Conservation (phyloP, 768 basidiomycete genomes). For the Pulveroboletus sp. region DNA sequence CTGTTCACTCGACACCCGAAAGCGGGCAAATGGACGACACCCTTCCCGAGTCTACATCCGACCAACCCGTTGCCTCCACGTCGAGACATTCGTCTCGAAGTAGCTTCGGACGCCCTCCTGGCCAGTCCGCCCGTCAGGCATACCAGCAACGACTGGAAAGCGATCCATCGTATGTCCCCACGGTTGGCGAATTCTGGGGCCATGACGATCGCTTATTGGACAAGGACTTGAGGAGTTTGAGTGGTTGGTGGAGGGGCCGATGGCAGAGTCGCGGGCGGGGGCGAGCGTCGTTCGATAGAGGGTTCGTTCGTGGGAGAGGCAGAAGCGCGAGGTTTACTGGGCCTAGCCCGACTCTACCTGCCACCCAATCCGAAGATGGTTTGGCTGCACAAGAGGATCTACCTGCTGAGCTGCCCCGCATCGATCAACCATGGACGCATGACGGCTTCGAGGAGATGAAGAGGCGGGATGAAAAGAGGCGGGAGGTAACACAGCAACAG, state of each 20-base stretch:
- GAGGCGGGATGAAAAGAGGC: conserved; percentile 58
- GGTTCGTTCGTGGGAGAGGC: conserved; percentile 55
- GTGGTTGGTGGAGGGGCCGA: conserved; percentile 83
- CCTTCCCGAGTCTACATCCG: conserved; percentile 18
- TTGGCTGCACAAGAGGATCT: conserved; percentile 15
- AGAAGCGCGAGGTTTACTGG: conserved; percentile 43
- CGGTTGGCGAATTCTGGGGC: conserved; percentile 90
- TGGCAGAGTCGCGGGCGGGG: conserved; percentile 71
- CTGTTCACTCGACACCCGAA: conserved; percentile 8
- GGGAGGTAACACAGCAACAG: conserved; percentile 32
- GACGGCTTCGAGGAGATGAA: conserved; percentile 89
- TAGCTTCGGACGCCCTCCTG: conserved; percentile 36
- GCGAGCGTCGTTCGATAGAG: conserved; percentile 40
- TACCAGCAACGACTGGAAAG: conserved; percentile 78
- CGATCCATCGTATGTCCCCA: conserved; percentile 88
- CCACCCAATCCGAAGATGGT: conserved; percentile 20
- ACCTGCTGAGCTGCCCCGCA: conserved; percentile 44
- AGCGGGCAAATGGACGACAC: conserved; percentile 17
- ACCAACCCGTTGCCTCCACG: conserved; percentile 38
- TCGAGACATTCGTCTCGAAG: conserved; percentile 32
- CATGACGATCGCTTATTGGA: conserved; percentile 89
- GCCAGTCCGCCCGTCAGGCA: conserved; percentile 73
- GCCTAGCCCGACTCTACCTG: conserved; percentile 6
- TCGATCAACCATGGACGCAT: conserved; percentile 76
- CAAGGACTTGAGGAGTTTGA: conserved; percentile 75